Base-by-base conservation (phyloP, 306 rosid genomes). In the Sphenostylis stenocarpa region DNA sequence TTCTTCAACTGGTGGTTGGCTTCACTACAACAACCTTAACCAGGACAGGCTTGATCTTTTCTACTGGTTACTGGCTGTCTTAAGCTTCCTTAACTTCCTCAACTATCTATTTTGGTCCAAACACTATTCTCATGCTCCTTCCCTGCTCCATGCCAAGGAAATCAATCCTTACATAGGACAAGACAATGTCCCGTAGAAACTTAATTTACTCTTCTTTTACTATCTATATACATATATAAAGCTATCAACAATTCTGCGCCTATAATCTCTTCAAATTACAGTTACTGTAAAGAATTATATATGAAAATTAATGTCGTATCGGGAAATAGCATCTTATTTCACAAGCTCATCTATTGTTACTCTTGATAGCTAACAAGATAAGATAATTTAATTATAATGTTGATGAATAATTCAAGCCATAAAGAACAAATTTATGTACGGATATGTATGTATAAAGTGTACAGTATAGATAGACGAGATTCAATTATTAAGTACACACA, bases 1-100 rank as follows among this genome's bases (percentile, higher is more conserved):
- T 7, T 81, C 89, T 49, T 41, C 76, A 1, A 29, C 13, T 12
- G 88, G 82, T 0, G 97, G 97, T 57, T 93, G 98, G 98, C 92
- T 93, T 17, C 79, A 83, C 72, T 79, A 91, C 57, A 91, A 93
- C 75, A 63, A 90, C 66, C 87, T 93, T 60, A 91, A 93, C 92
- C 85, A 88, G 67, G 97, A 93, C 79, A 93, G 88, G 77, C 89
- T 93, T 4, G 97, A 93, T 19, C 96, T 93, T 72, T 93, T 93
- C 91, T 93, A 93, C 67, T 93, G 91, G 93, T 34, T 91, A 76
- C 67, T 90, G 15, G 97, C 95, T 58, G 87, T 44, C 15, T 84
- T 94, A 3, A 92, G 98, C 82, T 87, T 90, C 80, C 87, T 90
- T 67, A 94, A 92, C 85, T 90, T 94, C 78, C 52, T 94, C 82